Evolutionary conservation across 495 filamentous ascomycete species (phyloP).

Genomic region (Aspergillus saccharolyticus): DNA sequence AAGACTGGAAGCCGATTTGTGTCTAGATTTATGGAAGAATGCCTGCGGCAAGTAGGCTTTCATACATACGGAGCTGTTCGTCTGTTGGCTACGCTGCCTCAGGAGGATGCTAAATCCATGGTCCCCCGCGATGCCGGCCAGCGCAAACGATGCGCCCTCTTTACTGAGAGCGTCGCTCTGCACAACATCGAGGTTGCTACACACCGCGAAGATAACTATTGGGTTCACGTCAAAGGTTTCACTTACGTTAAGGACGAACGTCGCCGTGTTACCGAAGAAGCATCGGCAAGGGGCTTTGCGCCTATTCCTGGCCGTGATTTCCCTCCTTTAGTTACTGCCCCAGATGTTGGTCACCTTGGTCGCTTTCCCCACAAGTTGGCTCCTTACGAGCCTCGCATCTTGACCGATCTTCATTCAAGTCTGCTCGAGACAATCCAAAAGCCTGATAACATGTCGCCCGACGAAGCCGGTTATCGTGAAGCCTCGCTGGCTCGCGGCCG

Average conservation of each 20-base stretch:
- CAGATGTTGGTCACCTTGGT: not conserved
- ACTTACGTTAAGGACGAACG: slow-evolving; percentile 27
- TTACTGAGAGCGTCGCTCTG: slow-evolving; percentile 50
- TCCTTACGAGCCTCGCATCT: not conserved
- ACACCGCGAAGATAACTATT: slow-evolving; percentile 2
- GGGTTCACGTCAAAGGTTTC: slow-evolving; percentile 25
- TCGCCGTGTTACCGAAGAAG: slow-evolving; percentile 31
- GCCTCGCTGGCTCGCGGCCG: no score
- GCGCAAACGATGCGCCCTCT: slow-evolving; percentile 49
- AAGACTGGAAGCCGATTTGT: slow-evolving; percentile 35
- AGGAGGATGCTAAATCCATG: slow-evolving; percentile 41
- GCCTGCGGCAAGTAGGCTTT: slow-evolving; percentile 25
- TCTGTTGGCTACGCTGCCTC: slow-evolving; percentile 58
- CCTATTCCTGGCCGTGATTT: slow-evolving; percentile 33
- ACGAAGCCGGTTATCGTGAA: not conserved
- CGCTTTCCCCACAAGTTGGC: not conserved
- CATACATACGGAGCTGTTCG: slow-evolving; percentile 55
- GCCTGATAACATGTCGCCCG: not conserved
- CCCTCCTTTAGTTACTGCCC: not conserved
- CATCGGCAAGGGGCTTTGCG: slow-evolving; percentile 28
- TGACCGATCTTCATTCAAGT: not conserved
- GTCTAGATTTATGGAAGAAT: slow-evolving; percentile 26
- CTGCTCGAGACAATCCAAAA: not conserved
- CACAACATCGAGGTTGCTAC: slow-evolving; percentile 46
- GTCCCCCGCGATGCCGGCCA: slow-evolving; percentile 49